Evolutionary conservation across 139 green algal genomes (phyloP), one percentile per base, ranked within the genome.

Genomic region (Monoraphidium neglectum): DNA sequence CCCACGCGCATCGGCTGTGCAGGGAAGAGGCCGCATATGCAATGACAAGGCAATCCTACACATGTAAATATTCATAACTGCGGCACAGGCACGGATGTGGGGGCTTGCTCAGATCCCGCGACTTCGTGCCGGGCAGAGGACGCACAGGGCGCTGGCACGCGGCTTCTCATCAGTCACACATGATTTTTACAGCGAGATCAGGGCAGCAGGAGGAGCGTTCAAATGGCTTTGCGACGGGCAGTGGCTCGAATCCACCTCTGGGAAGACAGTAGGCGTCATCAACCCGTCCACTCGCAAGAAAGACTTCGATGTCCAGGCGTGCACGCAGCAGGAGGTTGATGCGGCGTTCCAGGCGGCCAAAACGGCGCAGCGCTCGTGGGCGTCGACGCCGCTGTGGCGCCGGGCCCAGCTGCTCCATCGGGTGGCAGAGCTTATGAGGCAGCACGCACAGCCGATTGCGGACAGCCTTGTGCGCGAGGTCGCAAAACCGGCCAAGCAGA

Each of bases 311-410:
- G 87, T 97, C 32, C 93, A 98, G 85, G 95, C 91, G 1, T 98
- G 95, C 90, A 97, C 91, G 1, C 88, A 92, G 68, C 77, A 90
- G 18, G 95, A 99, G 79, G 94, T 98, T 30, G 90, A 99, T 60
- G 81, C 61, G n/a, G 86, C 90, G 21, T 98, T 96, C 63, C 80
- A 86, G 35, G 66, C 74, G 5, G 92, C 93, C 12, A 95, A 94
- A 78, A 74, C 70, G 6, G 94, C 94, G 2, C 94, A 98, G 59
- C 91, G 94, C 77, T 32, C 62, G 24, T 98, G 95, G 95, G 91
- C 92, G 0, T 85, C 73, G 51, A 97, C 91, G 1, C 95, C 95
- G 26, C 87, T 99, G 36, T 97, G 90, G 90, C 94, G 95, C 83
- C 88, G 94, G 4, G 93, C 92, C 6, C 86, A 96, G 81, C 64